Percentiles rank a stretch among this genome's conserved stretches.
Evolutionary conservation across 768 basidiomycete genomes (phyloP).

Genomic region (Tylopilus rubrobrunneus): DNA sequence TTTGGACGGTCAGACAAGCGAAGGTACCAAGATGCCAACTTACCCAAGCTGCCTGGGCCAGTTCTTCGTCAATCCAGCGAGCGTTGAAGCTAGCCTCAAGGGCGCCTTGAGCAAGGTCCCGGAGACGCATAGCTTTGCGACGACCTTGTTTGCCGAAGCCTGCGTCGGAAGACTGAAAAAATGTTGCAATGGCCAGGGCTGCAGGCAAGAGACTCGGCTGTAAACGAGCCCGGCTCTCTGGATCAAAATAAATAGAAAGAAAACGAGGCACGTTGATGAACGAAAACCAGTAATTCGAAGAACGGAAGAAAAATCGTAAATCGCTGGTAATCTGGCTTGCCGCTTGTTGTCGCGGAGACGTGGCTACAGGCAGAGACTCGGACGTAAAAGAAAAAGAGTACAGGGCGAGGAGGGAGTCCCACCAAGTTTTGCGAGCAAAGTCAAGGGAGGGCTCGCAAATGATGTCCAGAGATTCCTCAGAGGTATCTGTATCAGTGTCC

Average conservation of each 20-base stretch:
- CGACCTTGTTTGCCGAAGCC: slow-evolving; percentile 49
- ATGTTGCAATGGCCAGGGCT: slow-evolving; percentile 60
- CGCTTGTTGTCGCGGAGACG: slow-evolving; percentile 44
- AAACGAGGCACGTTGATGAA: slow-evolving; percentile 72
- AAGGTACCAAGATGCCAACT: slow-evolving; percentile 15
- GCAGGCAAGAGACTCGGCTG: slow-evolving; percentile 67
- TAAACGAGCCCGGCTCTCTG: slow-evolving; percentile 48
- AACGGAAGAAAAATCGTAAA: slow-evolving; percentile 59
- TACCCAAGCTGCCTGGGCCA: slow-evolving; percentile 78
- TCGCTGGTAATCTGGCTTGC: slow-evolving; percentile 48
- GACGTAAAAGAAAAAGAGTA: slow-evolving; percentile 40
- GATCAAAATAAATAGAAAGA: slow-evolving; percentile 54
- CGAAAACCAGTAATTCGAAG: slow-evolving; percentile 68
- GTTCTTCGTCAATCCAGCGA: slow-evolving; percentile 68
- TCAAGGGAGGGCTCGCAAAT: slow-evolving; percentile 56
- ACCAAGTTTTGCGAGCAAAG: slow-evolving; percentile 74
- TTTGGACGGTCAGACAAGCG: slow-evolving; percentile 7
- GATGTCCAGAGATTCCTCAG: slow-evolving; percentile 28
- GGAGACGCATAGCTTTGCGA: slow-evolving; percentile 52
- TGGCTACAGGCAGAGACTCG: slow-evolving; percentile 29
- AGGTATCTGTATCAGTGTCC: slow-evolving; percentile 10
- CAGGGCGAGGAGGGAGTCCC: slow-evolving; percentile 62
- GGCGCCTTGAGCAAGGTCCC: slow-evolving; percentile 66
- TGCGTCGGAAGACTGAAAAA: slow-evolving; percentile 66
- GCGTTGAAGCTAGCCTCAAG: slow-evolving; percentile 69